Percentiles rank a stretch among this genome's conserved stretches.
Evolutionary conservation across 306 rosid genomes (phyloP).

Genomic region (Oxytropis ochrocephala): DNA sequence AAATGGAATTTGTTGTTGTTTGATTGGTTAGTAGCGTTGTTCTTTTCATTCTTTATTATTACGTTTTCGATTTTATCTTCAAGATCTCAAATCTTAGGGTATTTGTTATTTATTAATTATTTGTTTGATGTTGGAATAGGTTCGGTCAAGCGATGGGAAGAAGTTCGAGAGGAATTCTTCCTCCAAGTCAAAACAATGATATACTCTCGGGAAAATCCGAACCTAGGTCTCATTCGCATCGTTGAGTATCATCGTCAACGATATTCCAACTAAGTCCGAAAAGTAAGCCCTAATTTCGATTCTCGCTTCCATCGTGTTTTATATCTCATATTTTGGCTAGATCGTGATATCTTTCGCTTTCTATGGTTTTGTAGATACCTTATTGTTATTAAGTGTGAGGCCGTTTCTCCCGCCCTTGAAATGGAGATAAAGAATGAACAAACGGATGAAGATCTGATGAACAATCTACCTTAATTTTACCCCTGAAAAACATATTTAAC

Average conservation of each 20-base stretch:
- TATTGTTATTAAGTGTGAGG: conserved; percentile 63
- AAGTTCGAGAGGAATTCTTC: conserved; percentile 63
- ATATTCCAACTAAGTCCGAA: conserved; percentile 56
- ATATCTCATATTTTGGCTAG: background rate
- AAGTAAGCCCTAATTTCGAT: conserved; percentile 41
- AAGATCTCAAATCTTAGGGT: background rate
- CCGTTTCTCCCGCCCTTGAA: conserved; percentile 68
- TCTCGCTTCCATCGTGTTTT: background rate
- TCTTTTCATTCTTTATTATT: background rate
- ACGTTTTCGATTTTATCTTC: background rate
- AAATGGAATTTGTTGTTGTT: too few species aligned
- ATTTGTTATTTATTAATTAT: too few species aligned
- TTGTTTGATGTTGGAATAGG: conserved; percentile 30
- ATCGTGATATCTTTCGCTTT: background rate
- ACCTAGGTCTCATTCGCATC: conserved; percentile 71
- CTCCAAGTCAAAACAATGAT: conserved; percentile 31
- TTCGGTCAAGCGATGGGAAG: conserved; percentile 73
- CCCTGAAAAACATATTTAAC: too few species aligned
- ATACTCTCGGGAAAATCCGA: conserved; percentile 75
- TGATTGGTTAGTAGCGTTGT: too few species aligned
- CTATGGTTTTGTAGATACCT: conserved; percentile 42
- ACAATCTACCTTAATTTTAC: too few species aligned
- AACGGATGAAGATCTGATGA: too few species aligned
- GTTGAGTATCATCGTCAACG: conserved; percentile 68
- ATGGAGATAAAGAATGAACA: conserved; percentile 49